These are phyloP conservation scores for Bryum argenteum DNA, from an alignment of 225 moss, liverwort and hornwort genomes.

Conservation along the genomic window DNA sequence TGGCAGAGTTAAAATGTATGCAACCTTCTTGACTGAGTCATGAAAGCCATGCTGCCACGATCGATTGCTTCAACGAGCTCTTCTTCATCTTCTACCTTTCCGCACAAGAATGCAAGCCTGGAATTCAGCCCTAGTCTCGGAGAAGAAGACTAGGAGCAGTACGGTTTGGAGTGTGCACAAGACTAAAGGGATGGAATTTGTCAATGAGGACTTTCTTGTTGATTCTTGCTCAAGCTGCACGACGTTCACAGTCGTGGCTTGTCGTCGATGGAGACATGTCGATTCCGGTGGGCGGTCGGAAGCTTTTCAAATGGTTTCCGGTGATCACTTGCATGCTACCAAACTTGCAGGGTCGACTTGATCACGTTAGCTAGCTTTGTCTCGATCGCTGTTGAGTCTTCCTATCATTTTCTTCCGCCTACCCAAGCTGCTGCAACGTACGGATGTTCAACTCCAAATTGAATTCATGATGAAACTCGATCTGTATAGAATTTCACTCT, in stretches of 20 bases:
- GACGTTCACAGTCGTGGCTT: background rate
- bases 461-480: no score
- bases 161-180: background rate
- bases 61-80: constrained; percentile 12
- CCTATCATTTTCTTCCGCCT: background rate
- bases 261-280: background rate
- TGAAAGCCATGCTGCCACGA: background rate
- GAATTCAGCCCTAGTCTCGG: constrained; percentile 18
- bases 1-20: no score
- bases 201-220: background rate
- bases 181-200: background rate
- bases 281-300: constrained; percentile 36
- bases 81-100: background rate
- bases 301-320: constrained; percentile 25
- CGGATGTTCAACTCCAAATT: no score
- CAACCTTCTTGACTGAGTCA: background rate
- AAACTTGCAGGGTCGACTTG: constrained; percentile 22
- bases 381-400: background rate
- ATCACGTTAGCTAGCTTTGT: constrained; percentile 13
- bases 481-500: no score
- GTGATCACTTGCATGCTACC: constrained; percentile 27
- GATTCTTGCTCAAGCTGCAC: constrained; percentile 6
- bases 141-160: background rate
- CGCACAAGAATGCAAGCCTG: constrained; percentile 1
- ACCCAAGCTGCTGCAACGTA: no score